Evolutionary conservation across 768 basidiomycete species (phyloP).

Genomic region (Lactarius akahatsu): DNA sequence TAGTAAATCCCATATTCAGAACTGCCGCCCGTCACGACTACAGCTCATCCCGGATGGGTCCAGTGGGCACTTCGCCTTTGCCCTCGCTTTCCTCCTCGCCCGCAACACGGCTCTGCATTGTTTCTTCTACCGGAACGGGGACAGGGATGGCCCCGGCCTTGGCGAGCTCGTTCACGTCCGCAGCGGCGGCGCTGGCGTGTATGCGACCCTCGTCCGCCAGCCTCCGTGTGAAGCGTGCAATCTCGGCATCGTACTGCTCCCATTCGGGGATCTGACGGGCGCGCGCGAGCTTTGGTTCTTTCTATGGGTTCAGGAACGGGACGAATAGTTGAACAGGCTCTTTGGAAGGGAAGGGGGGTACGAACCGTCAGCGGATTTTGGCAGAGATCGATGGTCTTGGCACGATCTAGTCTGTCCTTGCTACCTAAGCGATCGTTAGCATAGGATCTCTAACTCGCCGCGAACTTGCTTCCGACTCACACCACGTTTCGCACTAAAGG

Average conservation of each 20-base stretch:
- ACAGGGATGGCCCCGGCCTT: conserved; percentile 39
- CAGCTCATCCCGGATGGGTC: conserved; percentile 17
- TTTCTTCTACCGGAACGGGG: background rate
- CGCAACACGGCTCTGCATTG: background rate
- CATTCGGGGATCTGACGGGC: conserved; percentile 97
- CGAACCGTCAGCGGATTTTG: conserved; percentile 92
- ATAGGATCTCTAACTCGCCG: conserved; percentile 4
- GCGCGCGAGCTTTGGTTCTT: conserved; percentile 93
- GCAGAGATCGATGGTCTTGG: conserved; percentile 92
- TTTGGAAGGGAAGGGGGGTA: conserved; percentile 15
- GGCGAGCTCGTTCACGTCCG: conserved; percentile 70
- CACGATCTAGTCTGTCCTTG: conserved; percentile 75
- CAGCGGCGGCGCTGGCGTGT: conserved; percentile 61
- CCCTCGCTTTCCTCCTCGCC: background rate
- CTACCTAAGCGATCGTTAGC: conserved; percentile 48
- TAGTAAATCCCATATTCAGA: background rate
- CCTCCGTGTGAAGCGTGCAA: conserved; percentile 74
- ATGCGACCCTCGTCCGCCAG: conserved; percentile 66
- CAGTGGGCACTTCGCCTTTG: background rate
- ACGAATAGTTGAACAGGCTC: background rate
- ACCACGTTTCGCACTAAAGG: conserved; percentile 94
- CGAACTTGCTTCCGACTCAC: conserved; percentile 49
- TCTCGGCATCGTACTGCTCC: conserved; percentile 92
- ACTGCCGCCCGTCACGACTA: background rate
- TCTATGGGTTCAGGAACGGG: conserved; percentile 46